These are phyloP conservation scores for Meira nashicola DNA, from an alignment of 1,284 basidiomycete genomes.

Conservation along the genomic window DNA sequence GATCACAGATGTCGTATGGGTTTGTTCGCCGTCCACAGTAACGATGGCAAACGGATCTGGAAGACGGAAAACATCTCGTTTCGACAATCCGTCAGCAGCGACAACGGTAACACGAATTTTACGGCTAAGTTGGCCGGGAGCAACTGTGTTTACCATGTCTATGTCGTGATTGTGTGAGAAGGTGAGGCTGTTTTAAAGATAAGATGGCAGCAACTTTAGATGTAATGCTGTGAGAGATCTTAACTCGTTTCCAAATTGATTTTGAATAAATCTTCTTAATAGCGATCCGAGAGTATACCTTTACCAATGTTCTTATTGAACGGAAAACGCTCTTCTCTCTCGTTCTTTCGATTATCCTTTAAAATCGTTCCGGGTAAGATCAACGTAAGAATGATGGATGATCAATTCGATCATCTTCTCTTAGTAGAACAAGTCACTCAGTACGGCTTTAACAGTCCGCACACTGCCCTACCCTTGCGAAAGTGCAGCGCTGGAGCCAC, in stretches of 20 bases:
- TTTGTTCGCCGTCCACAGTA: conserved; percentile 89
- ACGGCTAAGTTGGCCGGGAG: conserved; percentile 33
- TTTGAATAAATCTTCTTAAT: too few species aligned
- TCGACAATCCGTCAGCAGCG: conserved; percentile 49
- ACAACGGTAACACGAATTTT: conserved; percentile 51
- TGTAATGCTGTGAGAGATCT: background rate
- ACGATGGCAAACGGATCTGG: conserved; percentile 92
- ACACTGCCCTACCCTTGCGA: too few species aligned
- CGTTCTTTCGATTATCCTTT: too few species aligned
- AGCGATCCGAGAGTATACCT: too few species aligned
- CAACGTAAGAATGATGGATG: too few species aligned
- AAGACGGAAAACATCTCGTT: conserved; percentile 60
- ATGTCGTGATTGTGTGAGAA: background rate
- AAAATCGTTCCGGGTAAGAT: too few species aligned
- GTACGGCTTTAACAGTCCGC: too few species aligned
- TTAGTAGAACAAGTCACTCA: too few species aligned
- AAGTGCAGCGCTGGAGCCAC: too few species aligned
- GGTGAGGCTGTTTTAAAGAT: background rate
- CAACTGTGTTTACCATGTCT: conserved; percentile 43
- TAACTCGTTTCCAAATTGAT: background rate
- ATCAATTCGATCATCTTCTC: too few species aligned
- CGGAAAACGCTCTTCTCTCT: too few species aligned
- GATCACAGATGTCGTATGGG: conserved; percentile 69
- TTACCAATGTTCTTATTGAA: too few species aligned
- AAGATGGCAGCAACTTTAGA: background rate